Evolutionary conservation across 2,329 filamentous ascomycete genomes (phyloP), one percentile per base, ranked within the genome.

Genomic region (Neofusicoccum cordaticola): DNA sequence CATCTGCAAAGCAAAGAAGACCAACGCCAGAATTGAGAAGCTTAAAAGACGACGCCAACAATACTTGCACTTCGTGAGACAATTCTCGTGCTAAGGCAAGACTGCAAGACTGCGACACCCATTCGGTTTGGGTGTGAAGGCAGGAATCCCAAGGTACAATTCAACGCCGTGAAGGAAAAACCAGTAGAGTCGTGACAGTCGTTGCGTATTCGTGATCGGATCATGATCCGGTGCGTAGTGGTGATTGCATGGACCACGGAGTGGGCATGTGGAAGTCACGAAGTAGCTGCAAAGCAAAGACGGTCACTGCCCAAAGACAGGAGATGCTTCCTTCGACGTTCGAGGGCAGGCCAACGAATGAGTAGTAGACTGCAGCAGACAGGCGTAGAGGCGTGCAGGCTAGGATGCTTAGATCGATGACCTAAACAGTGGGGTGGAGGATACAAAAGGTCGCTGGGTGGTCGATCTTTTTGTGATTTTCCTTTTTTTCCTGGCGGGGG

Each of bases 381-480:
- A 9, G n/a, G 6, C 12, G n/a, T 35, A n/a, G 11, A n/a, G 13
- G 37, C 9, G n/a, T 39, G 56, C 42, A 60, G 56, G 27, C 56
- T 47, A 39, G 9, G 13, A 47, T 47, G 41, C n/a, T 48, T 42
- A 34, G 41, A 17, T 60, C 56, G 41, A 22, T 47, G 42, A 31
- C 31, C 41, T 4, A 13, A 22, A 22, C 31, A 35, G n/a, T 37
- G 31, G 42, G 31, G 31, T 47, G 22, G 56, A 60, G 56, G 42
- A 48, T 60, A 39, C 42, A 45, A 47, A 37, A 48, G n/a, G 42
- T 39, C 56, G 42, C 44, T 12, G 39, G 22, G 17, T n/a, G 44
- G 42, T 37, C 56, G 42, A 60, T 60, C 56, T 62, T 62, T 44
- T 62, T n/a, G 35, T 51, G 5, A 7, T 41, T 41, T 37, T 41